phyloP scores from a whole-genome alignment of 768 basidiomycete species.

The Kwoniella bestiolae region DNA sequence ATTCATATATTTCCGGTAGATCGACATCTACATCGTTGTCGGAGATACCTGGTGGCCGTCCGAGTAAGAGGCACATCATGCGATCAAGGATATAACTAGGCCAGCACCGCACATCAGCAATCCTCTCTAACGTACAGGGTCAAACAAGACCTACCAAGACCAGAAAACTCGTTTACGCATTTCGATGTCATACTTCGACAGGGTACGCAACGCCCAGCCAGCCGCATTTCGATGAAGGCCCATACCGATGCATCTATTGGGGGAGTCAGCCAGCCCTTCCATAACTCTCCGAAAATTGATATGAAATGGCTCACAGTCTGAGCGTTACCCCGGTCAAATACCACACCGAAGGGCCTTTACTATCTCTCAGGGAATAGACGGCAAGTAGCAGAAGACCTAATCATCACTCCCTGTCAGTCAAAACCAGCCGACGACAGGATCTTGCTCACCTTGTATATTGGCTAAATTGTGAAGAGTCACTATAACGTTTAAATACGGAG shows the following conservation, averaged over 20 bases:
- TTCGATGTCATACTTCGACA: conserved; percentile 21
- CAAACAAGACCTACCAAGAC: conserved; percentile 29
- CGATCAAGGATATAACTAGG: conserved; percentile 27
- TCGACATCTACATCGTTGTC: conserved; percentile 52
- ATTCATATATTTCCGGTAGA: conserved; percentile 14
- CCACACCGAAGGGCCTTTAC: conserved; percentile 33
- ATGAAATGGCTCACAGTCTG: conserved; percentile 24
- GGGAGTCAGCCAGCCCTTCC: too few species aligned
- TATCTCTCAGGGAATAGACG: conserved; percentile 29
- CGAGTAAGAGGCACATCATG: conserved; percentile 41
- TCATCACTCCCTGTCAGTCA: too few species aligned
- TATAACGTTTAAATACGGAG: conserved; percentile 24
- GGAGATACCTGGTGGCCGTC: conserved; percentile 39
- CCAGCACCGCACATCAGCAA: neutral
- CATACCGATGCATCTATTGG: conserved; percentile 26
- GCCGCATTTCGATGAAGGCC: conserved; percentile 24
- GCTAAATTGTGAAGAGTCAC: conserved; percentile 29
- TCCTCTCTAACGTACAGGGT: neutral
- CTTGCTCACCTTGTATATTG: conserved; percentile 33
- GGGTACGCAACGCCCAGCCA: neutral
- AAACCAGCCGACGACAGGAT: too few species aligned
- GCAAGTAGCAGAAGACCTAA: conserved; percentile 28
- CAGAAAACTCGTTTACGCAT: conserved; percentile 50
- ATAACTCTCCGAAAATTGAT: too few species aligned
- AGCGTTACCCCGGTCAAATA: conserved; percentile 26